Evolutionary conservation across 2,329 filamentous ascomycete genomes (phyloP).

Genomic region (Talaromyces amestolkiae): DNA sequence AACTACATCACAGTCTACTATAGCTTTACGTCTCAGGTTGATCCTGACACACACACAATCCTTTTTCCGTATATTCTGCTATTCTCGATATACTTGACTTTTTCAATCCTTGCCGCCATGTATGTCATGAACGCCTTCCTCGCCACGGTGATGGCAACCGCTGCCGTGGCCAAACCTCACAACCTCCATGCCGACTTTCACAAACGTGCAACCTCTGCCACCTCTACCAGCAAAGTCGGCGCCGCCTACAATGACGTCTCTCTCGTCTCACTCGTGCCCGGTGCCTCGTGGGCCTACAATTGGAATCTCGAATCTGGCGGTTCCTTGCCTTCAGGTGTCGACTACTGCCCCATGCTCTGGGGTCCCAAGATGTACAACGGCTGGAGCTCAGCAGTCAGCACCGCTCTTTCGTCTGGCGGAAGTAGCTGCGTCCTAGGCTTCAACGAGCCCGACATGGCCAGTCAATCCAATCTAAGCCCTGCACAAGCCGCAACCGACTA

Average conservation of each 20-base stretch:
- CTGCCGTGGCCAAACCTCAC: slow-evolving; percentile 34
- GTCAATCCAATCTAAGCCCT: slow-evolving; percentile 41
- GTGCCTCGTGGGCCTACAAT: slow-evolving; percentile 47
- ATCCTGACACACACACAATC: background rate
- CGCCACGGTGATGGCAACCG: slow-evolving; percentile 35
- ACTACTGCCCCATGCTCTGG: slow-evolving; percentile 50
- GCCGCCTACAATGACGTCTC: slow-evolving; percentile 41
- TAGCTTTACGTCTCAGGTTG: slow-evolving; percentile 11
- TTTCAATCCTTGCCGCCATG: slow-evolving; percentile 29
- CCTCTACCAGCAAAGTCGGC: slow-evolving; percentile 23
- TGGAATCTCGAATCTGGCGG: slow-evolving; percentile 39
- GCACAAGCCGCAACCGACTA: slow-evolving; percentile 38
- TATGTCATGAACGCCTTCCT: slow-evolving; percentile 38
- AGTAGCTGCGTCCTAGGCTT: slow-evolving; percentile 43
- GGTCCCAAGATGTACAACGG: slow-evolving; percentile 35
- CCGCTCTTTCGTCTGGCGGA: slow-evolving; percentile 33
- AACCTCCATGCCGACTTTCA: slow-evolving; percentile 21
- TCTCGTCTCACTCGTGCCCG: slow-evolving; percentile 22
- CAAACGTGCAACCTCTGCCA: slow-evolving; percentile 28
- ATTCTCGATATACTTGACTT: background rate
- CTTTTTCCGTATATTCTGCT: background rate
- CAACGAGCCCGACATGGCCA: slow-evolving; percentile 46
- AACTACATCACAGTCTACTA: background rate
- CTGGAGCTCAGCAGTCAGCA: slow-evolving; percentile 37
- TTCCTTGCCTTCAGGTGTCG: slow-evolving; percentile 32